Evolutionary conservation across 2,329 filamentous ascomycete genomes (phyloP).

Genomic region (Tolypocladium endophyticum): DNA sequence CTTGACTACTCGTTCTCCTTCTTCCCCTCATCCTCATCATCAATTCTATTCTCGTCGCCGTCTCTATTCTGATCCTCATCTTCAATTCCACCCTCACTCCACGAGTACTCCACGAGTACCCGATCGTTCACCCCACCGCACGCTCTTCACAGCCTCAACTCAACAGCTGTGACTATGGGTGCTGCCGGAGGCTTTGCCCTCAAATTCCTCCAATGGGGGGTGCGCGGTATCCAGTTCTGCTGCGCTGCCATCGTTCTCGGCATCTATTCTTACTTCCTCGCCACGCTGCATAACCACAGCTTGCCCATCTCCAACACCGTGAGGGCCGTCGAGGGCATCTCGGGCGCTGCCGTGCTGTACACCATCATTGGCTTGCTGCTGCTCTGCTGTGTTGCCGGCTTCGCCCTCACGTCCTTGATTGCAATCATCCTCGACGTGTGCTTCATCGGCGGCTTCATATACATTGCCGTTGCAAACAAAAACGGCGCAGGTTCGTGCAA

Average conservation of each 20-base stretch:
- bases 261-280: conserved; percentile 78
- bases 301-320: conserved; percentile 52
- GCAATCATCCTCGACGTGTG: conserved; percentile 66
- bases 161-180: conserved; percentile 13
- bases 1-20: neutral
- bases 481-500: conserved; percentile 56
- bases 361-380: conserved; percentile 60
- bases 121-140: neutral
- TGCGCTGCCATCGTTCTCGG: conserved; percentile 64
- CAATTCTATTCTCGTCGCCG: no score
- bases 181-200: conserved; percentile 39
- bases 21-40: no score
- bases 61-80: neutral
- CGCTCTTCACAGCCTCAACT: neutral
- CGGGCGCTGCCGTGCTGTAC: conserved; percentile 67
- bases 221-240: conserved; percentile 65
- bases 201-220: conserved; percentile 56
- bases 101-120: neutral
- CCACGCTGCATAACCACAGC: conserved; percentile 55
- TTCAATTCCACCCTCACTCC: neutral
- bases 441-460: conserved; percentile 71
- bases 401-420: conserved; percentile 60
- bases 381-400: conserved; percentile 70
- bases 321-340: conserved; percentile 68
- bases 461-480: conserved; percentile 66